Conservation (phyloP, 208 protist genomes). For the Acanthamoeba triangularis region DNA sequence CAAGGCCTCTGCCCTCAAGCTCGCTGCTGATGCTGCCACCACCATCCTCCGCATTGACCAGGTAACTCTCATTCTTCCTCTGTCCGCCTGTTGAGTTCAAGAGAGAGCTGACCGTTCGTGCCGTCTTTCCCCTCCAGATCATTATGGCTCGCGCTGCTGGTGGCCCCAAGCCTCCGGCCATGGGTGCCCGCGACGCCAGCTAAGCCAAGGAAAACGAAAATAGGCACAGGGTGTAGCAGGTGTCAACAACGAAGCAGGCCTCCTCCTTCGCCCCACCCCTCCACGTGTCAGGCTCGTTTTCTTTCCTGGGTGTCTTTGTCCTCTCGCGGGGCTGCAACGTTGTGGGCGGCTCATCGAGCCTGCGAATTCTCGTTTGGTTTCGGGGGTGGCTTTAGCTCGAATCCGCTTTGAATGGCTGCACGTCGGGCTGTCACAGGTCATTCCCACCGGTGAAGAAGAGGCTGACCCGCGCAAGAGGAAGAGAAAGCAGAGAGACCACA, state of each 20-base stretch:
- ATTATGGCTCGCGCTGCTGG: slow-evolving; percentile 99
- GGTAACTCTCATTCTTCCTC: slow-evolving; percentile 41
- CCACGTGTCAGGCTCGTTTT: no score
- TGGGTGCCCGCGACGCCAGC: slow-evolving; percentile 60
- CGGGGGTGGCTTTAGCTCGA: background rate
- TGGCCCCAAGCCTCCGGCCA: slow-evolving; percentile 94
- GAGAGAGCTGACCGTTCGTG: background rate
- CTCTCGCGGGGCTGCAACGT: no score
- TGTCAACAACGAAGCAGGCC: no score
- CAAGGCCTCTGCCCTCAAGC: slow-evolving; percentile 95
- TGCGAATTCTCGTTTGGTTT: background rate
- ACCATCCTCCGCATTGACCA: slow-evolving; percentile 97
- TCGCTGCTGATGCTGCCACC: slow-evolving; percentile 97
- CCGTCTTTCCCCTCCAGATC: slow-evolving; percentile 94
- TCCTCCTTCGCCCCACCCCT: no score
- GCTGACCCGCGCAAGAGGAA: no score
- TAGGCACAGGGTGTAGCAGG: no score
- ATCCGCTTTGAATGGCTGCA: background rate
- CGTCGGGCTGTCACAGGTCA: background rate
- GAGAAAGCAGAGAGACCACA: no score
- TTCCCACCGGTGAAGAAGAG: no score
- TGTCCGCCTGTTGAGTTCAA: background rate
- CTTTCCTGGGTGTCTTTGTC: no score
- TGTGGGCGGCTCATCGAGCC: no score
- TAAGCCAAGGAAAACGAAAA: slow-evolving; percentile 20